Base-by-base conservation (phyloP, 441 rosid species). In the Melastoma candidum region DNA sequence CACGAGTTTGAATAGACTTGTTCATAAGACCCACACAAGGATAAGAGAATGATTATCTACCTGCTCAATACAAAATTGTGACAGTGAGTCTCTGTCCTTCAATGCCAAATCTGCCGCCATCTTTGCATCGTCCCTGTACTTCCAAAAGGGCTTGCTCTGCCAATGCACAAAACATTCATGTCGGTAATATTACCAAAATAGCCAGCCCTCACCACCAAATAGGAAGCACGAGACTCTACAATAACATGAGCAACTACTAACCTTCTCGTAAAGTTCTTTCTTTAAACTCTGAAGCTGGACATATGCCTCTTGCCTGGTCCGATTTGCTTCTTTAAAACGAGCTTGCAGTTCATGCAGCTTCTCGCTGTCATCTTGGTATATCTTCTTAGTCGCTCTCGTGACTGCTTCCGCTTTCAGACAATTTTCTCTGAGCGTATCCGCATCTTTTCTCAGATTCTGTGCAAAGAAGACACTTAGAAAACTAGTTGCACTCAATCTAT, bases 371-470 rank as follows among this genome's bases (percentile, higher is more conserved):
- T 74, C 85, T 43, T 63, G 63, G 51, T 65, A 70, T 61, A 67
- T 78, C 62, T 71, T 77, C 70, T 54, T 77, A 49, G 81, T 87
- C 68, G 70, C 80, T 71, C 71, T 77, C 27, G 83, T 65, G 47
- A 68, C 71, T 41, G 65, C 80, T 65, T 86, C 89, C 29, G 77
- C 82, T 69, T 81, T 86, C 27, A 66, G 50, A 60, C 78, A 59
- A 51, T 71, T 74, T 57, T 57, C 80, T 75, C 79, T 81, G 46
- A 86, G 77, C 49, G 46, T 62, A 32, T 81, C 92, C 12, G 68
- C 75, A 74, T 90, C 97, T 72, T 79, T 84, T 67, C 77, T 77
- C 66, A 90, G 58, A 57, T 55, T 61, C 95, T 90, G 77, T 58
- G 50, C 0, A 54, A 55, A 48, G 17, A 25, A 29, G 36, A 29